A percentile compares a stretch with the other conserved stretches of the same genome.
phyloP scores from a whole-genome alignment of 2,329 filamentous ascomycete genomes.

The Cryoendolithus antarcticus region DNA sequence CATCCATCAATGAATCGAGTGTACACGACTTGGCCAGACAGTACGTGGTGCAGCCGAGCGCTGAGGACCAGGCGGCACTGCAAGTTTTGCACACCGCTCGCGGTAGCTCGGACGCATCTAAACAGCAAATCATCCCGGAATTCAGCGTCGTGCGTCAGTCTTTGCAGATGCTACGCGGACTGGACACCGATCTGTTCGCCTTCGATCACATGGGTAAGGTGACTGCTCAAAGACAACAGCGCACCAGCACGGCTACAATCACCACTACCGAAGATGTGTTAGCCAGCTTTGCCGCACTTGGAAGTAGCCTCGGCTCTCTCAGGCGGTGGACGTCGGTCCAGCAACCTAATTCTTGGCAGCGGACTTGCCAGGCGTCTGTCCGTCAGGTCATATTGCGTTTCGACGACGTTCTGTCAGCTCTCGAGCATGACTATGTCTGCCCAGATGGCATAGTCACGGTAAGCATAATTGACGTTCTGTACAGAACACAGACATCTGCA shows the following conservation, averaged over 20 bases:
- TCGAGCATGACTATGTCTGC: conserved; percentile 50
- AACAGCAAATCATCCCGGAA: conserved; percentile 44
- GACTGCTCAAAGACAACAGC: not conserved
- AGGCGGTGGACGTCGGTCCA: conserved; percentile 34
- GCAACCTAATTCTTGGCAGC: conserved; percentile 36
- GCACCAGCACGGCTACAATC: conserved; percentile 10
- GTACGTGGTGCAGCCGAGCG: conserved; percentile 20
- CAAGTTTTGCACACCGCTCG: conserved; percentile 8
- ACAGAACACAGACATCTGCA: conserved; percentile 27
- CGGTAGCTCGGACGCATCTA: not conserved
- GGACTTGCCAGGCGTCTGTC: conserved; percentile 58
- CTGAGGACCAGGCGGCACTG: conserved; percentile 25
- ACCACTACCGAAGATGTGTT: conserved; percentile 7
- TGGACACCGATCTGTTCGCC: conserved; percentile 60
- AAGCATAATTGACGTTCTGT: conserved; percentile 52
- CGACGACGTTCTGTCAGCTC: conserved; percentile 43
- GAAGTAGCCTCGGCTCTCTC: conserved; percentile 35
- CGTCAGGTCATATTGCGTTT: conserved; percentile 45
- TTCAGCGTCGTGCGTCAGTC: conserved; percentile 62
- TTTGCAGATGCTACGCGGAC: conserved; percentile 72
- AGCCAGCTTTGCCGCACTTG: conserved; percentile 35
- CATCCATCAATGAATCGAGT: conserved; percentile 27
- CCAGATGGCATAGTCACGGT: conserved; percentile 44
- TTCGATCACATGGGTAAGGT: conserved; percentile 14
- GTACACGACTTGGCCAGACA: conserved; percentile 21